These are phyloP conservation scores for Fragaria iinumae DNA, from an alignment of 306 rosid species.

Conservation along the genomic window DNA sequence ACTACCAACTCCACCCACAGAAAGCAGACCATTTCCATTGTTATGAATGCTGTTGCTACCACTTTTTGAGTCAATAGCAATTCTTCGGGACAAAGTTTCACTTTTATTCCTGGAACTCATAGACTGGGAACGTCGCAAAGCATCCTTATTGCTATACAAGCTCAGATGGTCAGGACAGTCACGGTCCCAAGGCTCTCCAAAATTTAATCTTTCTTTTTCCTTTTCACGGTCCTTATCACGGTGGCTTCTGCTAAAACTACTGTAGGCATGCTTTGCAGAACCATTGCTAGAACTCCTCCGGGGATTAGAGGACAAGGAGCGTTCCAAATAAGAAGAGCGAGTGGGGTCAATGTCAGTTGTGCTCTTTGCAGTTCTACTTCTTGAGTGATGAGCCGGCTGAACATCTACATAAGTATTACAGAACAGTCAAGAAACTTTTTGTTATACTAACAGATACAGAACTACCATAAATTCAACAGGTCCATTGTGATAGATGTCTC, in stretches of 20 bases:
- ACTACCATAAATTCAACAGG: background rate
- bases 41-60: slow-evolving; percentile 44
- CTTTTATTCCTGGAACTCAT: slow-evolving; percentile 74
- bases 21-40: slow-evolving; percentile 55
- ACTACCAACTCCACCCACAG: slow-evolving; percentile 54
- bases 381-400: slow-evolving; percentile 47
- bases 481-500: background rate
- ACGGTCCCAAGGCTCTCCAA: slow-evolving; percentile 73
- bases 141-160: slow-evolving; percentile 60
- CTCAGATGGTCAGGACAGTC: slow-evolving; percentile 66
- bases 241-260: slow-evolving; percentile 89
- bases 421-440: slow-evolving; percentile 7
- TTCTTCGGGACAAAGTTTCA: slow-evolving; percentile 54
- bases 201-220: slow-evolving; percentile 77
- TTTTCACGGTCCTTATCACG: slow-evolving; percentile 96
- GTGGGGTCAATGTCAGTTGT: slow-evolving; percentile 65
- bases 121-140: slow-evolving; percentile 77
- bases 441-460: background rate
- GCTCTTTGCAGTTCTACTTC: slow-evolving; percentile 66
- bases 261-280: slow-evolving; percentile 90
- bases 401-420: slow-evolving; percentile 51
- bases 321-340: slow-evolving; percentile 77
- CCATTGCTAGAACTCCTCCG: slow-evolving; percentile 77
- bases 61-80: slow-evolving; percentile 49
- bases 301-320: slow-evolving; percentile 75